Base-by-base conservation (phyloP, 345 rosid species). In the Hypericum perforatum region DNA sequence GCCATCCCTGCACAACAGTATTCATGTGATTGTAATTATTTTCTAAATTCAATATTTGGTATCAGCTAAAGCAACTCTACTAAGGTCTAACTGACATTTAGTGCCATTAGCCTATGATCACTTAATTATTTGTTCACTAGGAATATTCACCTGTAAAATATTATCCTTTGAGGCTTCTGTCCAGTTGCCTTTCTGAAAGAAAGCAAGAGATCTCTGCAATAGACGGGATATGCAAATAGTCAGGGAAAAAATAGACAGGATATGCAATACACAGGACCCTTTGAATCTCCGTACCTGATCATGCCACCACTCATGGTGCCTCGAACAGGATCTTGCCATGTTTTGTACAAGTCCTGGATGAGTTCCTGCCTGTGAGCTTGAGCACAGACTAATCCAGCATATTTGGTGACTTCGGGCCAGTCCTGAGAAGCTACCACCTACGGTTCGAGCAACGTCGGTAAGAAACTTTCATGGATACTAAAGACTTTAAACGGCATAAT, bases 371-470 rank as follows among this genome's bases (percentile, higher is more conserved):
- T 70, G 64, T 89, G 98, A 80, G 98, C 95, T 78, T 92, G 98
- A 69, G 98, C 97, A 72, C 98, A 92, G 52, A 92, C 98, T 32
- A 92, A 67, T 59, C 98, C 98, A 0, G 97, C 98, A 56, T 92
- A 92, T 63, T 92, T 92, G 36, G 98, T 92, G 49, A 92, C 98
- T 78, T 92, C 98, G 43, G 98, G 98, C 98, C 98, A 92, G 69
- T 92, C 98, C 66, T 92, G 98, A 43, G 98, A 92, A 61, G 98
- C 98, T 57, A 92, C 98, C 38, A 92, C 98, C 98, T 92, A 65
- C 54, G 75, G 38, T 43, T 38, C 16, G 58, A 63, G 16, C 58
- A 47, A 36, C 11, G 54, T 39, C 13, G 39, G 55, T 69, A 43
- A 70, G 51, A 49, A 64, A 11, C 59, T 22, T 4, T 4, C 32